Percentiles rank a stretch among this genome's conserved stretches.
These are phyloP conservation scores for Stachybotrys chartarum DNA, from an alignment of 2,329 filamentous ascomycete genomes.

Conservation along the genomic window DNA sequence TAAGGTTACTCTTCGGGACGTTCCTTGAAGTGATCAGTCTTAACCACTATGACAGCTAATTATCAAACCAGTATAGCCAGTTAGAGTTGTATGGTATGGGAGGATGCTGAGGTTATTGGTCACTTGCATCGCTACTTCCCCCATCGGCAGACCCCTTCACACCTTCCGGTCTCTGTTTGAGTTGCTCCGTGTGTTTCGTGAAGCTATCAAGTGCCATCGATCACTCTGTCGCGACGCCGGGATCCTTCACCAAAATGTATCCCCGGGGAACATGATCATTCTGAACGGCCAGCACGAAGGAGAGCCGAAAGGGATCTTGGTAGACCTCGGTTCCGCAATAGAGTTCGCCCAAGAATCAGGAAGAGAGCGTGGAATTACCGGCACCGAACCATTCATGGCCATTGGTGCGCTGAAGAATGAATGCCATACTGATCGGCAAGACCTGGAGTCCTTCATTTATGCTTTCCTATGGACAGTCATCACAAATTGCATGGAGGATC, in stretches of 20 bases:
- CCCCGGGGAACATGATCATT: constrained; percentile 11
- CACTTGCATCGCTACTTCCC: constrained; percentile 1
- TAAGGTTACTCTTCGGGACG: too few species aligned
- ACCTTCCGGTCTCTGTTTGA: constrained; percentile 8
- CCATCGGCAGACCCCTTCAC: constrained; percentile 9
- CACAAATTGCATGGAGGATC: background rate
- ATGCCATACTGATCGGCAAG: constrained; percentile 13
- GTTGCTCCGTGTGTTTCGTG: constrained; percentile 9
- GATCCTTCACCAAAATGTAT: constrained; percentile 10
- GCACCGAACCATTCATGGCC: constrained; percentile 15
- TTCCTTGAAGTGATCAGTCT: too few species aligned
- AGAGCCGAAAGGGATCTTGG: constrained; percentile 7
- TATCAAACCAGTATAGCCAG: too few species aligned
- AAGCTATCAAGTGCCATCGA: constrained; percentile 11
- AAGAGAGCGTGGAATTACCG: constrained; percentile 2
- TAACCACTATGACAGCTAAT: too few species aligned
- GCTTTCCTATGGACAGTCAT: constrained; percentile 10
- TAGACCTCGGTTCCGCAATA: constrained; percentile 11
- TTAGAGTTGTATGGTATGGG: too few species aligned
- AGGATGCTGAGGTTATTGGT: too few species aligned
- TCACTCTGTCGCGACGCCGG: constrained; percentile 7
- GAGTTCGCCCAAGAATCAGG: constrained; percentile 3
- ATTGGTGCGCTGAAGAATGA: constrained; percentile 10
- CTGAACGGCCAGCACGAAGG: background rate
- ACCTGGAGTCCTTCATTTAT: constrained; percentile 20